A percentile compares a stretch with the other conserved stretches of the same genome.
Conservation (phyloP, 2,329 filamentous ascomycete genomes). For the Aspergillus viridinutans region DNA sequence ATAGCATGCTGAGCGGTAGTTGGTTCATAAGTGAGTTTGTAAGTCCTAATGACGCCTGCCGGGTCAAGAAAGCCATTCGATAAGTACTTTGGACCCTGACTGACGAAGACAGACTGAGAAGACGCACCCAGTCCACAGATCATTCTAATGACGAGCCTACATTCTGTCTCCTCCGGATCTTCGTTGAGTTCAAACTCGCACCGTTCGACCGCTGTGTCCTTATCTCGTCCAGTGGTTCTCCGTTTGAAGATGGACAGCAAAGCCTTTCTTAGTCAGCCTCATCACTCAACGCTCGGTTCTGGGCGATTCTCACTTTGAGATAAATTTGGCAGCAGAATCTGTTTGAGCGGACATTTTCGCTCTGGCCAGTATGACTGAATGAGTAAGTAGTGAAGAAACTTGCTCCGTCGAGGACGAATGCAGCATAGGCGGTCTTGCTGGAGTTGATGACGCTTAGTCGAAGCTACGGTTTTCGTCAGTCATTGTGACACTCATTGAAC, state of each 20-base stretch:
- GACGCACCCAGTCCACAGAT: conserved; percentile 55
- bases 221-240: conserved; percentile 52
- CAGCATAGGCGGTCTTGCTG: conserved; percentile 61
- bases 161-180: conserved; percentile 52
- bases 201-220: conserved; percentile 57
- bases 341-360: conserved; percentile 33
- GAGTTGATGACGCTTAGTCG: conserved; percentile 59
- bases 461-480: conserved; percentile 41
- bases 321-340: conserved; percentile 58
- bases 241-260: conserved; percentile 62
- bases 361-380: conserved; percentile 39
- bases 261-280: conserved; percentile 30
- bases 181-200: conserved; percentile 61
- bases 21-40: conserved; percentile 61
- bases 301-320: conserved; percentile 46
- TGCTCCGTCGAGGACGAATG: conserved; percentile 52
- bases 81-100: conserved; percentile 2
- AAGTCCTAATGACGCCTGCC: conserved; percentile 59
- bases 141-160: conserved; percentile 59
- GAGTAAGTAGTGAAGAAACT: conserved; percentile 57
- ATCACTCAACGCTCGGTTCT: not conserved
- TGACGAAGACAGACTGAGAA: not conserved
- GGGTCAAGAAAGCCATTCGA: not conserved
- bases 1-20: conserved; percentile 60
- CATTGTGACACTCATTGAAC: not conserved